Evolutionary conservation across 768 basidiomycete species (phyloP).

Genomic region (Scleroderma citrinum): DNA sequence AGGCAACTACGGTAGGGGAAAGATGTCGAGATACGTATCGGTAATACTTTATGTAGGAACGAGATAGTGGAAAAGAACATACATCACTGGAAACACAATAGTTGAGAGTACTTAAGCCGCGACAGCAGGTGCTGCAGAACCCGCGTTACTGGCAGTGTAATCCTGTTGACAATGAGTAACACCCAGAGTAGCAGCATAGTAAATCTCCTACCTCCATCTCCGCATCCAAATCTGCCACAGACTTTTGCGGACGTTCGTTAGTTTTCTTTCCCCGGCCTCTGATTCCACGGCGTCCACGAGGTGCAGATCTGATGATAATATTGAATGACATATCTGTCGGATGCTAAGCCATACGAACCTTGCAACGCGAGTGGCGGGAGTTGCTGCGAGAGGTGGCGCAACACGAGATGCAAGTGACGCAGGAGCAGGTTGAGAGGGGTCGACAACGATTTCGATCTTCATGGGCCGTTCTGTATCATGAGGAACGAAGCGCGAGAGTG

Average conservation of each 20-base stretch:
- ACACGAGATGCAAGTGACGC: conserved; percentile 78
- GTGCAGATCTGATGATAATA: conserved; percentile 22
- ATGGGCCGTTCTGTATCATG: conserved; percentile 81
- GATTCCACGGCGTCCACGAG: conserved; percentile 42
- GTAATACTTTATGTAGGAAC: conserved; percentile 6
- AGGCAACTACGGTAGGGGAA: conserved; percentile 11
- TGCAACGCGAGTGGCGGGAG: conserved; percentile 26
- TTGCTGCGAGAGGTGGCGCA: conserved; percentile 54
- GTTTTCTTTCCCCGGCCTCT: conserved; percentile 41
- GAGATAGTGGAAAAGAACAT: conserved; percentile 1
- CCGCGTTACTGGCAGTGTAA: conserved; percentile 52
- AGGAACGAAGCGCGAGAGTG: conserved; percentile 28
- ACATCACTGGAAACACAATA: conserved; percentile 3
- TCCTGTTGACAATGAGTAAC: conserved; percentile 39
- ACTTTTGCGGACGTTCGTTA: conserved; percentile 64
- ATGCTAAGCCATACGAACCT: conserved; percentile 28
- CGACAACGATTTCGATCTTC: conserved; percentile 97
- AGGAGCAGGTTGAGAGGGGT: conserved; percentile 65
- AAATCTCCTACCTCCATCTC: conserved; percentile 83
- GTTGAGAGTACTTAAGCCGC: conserved; percentile 19
- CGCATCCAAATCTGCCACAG: conserved; percentile 87
- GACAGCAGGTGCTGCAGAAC: conserved; percentile 43
- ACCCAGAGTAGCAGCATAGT: neutral
- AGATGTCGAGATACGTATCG: conserved; percentile 16
- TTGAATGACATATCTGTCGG: conserved; percentile 1